Conservation (phyloP, 129 eudicot genomes). For the Helichrysum umbraculigerum region DNA sequence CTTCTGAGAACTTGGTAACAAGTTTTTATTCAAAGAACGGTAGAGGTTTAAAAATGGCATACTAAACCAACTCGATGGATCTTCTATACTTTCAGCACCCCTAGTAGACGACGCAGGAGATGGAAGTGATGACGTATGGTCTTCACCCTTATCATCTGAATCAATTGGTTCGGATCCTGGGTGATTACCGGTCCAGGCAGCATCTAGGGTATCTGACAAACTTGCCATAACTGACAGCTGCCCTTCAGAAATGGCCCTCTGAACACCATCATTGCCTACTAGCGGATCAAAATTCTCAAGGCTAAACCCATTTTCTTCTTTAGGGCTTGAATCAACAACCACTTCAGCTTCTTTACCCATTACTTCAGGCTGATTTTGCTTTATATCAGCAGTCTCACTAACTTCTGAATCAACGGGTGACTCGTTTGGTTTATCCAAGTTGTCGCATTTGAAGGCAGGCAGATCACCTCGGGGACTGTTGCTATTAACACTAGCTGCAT, state of each 20-base stretch:
- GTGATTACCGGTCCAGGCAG: slow-evolving; percentile 91
- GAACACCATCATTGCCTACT: slow-evolving; percentile 33
- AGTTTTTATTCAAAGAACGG: slow-evolving; percentile 61
- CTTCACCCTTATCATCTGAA: slow-evolving; percentile 45
- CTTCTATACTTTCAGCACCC: slow-evolving; percentile 61
- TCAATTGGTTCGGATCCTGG: slow-evolving; percentile 46
- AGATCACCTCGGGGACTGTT: slow-evolving; percentile 39
- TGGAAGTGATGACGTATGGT: slow-evolving; percentile 33
- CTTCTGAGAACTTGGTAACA: slow-evolving; percentile 54
- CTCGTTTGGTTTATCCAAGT: slow-evolving; percentile 38
- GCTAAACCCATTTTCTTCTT: slow-evolving; percentile 25
- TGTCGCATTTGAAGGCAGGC: slow-evolving; percentile 21
- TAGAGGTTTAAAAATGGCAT: slow-evolving; percentile 76
- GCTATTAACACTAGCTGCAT: slow-evolving; percentile 56
- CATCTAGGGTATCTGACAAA: slow-evolving; percentile 88
- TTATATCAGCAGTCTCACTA: slow-evolving; percentile 34
- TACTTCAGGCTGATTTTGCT: slow-evolving; percentile 27
- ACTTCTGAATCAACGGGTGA: slow-evolving; percentile 32
- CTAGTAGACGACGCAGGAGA: slow-evolving; percentile 50
- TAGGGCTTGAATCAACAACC: slow-evolving; percentile 21
- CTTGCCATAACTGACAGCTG: slow-evolving; percentile 46
- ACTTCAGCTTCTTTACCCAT: slow-evolving; percentile 34
- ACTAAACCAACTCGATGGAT: slow-evolving; percentile 72
- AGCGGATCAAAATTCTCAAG: slow-evolving; percentile 32
- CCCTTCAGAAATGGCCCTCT: slow-evolving; percentile 60